Percentiles rank a stretch among this genome's conserved stretches.
Evolutionary conservation across 129 eudicot genomes (phyloP).

Genomic region (Scalesia atractyloides): DNA sequence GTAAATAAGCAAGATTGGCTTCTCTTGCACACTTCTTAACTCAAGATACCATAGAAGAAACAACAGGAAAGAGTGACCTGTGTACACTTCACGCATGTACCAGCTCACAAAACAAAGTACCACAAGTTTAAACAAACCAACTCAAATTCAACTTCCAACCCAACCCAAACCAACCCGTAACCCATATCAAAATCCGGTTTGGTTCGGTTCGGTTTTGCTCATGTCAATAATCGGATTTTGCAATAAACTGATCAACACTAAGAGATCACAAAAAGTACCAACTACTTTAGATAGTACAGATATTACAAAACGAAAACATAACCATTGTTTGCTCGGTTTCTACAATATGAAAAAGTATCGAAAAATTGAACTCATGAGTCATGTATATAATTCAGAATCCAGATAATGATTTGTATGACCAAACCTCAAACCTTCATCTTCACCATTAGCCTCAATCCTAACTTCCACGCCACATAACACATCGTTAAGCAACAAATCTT

Average conservation of each 20-base stretch:
- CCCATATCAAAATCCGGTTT: neutral
- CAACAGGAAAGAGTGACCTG: neutral
- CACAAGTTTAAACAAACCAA: slow-evolving; percentile 26
- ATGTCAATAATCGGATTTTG: neutral
- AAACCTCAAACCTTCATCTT: slow-evolving; percentile 50
- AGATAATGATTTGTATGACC: slow-evolving; percentile 52
- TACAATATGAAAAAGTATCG: slow-evolving; percentile 12
- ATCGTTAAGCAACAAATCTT: slow-evolving; percentile 53
- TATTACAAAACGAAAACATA: slow-evolving; percentile 15
- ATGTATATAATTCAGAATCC: slow-evolving; percentile 82
- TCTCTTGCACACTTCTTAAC: slow-evolving; percentile 4
- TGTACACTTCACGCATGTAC: slow-evolving; percentile 15
- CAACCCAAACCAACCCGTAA: neutral
- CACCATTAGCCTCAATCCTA: slow-evolving; percentile 36
- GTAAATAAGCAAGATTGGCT: slow-evolving; percentile 13
- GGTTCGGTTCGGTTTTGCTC: neutral
- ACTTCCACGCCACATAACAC: slow-evolving; percentile 54
- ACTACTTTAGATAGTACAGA: slow-evolving; percentile 8
- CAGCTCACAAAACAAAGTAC: slow-evolving; percentile 15
- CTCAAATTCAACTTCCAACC: neutral
- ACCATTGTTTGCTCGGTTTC: slow-evolving; percentile 20
- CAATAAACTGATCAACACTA: neutral
- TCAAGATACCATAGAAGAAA: slow-evolving; percentile 14
- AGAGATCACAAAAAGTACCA: slow-evolving; percentile 12
- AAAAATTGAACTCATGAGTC: slow-evolving; percentile 13